Base-by-base conservation (phyloP, 306 rosid species). In the Trifolium repens region DNA sequence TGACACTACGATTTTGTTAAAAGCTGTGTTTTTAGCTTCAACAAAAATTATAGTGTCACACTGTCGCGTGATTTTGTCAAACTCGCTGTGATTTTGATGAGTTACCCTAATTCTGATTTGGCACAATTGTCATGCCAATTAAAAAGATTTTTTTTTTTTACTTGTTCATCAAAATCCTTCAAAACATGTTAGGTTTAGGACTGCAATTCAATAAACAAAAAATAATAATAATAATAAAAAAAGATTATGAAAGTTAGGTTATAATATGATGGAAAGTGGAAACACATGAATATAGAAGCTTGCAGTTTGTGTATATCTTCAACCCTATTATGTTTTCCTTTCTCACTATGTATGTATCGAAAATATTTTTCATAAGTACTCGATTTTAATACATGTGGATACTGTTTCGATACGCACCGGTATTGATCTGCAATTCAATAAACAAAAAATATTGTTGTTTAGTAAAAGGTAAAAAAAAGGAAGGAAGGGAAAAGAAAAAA, bases 211-310 rank as follows among this genome's bases (percentile, higher is more conserved):
- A n/a, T n/a, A n/a, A n/a, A n/a, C n/a, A n/a, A n/a, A n/a, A n/a
- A n/a, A n/a, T n/a, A n/a, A n/a, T n/a, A n/a, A n/a, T n/a, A n/a
- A n/a, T n/a, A n/a, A n/a, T n/a, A n/a, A n/a, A n/a, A n/a, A n/a
- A n/a, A n/a, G n/a, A n/a, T n/a, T n/a, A n/a, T n/a, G n/a, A n/a
- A n/a, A n/a, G n/a, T n/a, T n/a, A n/a, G n/a, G n/a, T n/a, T 62
- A 70, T 70, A 40, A 70, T 70, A 40, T 60, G 80, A 70, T 70
- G 61, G 53, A 16, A 63, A 54, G 46, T 70, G 69, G 62, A 63
- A 63, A 37, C 64, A 62, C 57, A 54, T 57, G 78, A 67, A 63
- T 37, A n/a, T 54, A n/a, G 43, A 47, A 44, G 49, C 1, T 58
- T 35, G 9, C 44, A 5, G 8, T 39, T 0, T 54, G 81, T 54